Evolutionary conservation across 163 green algal species (phyloP), one percentile per base, ranked within the genome.

Genomic region (Scenedesmus sp.): DNA sequence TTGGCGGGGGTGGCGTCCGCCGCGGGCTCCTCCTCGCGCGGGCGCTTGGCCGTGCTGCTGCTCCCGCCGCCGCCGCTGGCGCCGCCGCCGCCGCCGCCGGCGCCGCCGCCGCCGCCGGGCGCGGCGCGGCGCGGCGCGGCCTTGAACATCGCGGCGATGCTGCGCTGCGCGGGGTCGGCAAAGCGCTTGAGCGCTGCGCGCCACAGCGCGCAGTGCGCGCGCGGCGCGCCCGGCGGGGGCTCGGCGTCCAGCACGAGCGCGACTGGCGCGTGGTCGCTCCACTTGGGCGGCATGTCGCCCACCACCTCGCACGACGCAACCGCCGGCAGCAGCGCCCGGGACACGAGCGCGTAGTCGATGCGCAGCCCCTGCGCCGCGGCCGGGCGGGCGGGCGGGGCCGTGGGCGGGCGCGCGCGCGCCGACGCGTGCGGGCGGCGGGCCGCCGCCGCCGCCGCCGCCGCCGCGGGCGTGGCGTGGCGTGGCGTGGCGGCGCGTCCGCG

Each of bases 251-350:
- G 54, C 51, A 89, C 47, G 14, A 87, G 7, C 14, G n/a, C n/a
- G n/a, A n/a, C n/a, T n/a, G 74, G 85, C n/a, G 87, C 87, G 63
- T 94, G 90, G 86, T 94, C 90, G 65, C 85, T 91, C 92, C 91
- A 96, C 77, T 96, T 96, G 20, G 87, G 86, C 3, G 91, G 91
- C 58, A 94, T 74, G 56, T 74, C 69, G 17, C 69, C 50, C 9
- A 96, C 44, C 4, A 95, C 54, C 65, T 94, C 90, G 57, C 92
- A 94, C 0, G 67, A 86, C 3, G 77, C 78, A 0, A 95, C 70
- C 17, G 82, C 74, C 9, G 48, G 20, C 70, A 92, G 64, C 48
- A 97, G 74, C 13, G 63, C 83, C 0, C 78, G 83, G 10, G 69
- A 85, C 53, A 83, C 72, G 20, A 95, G 77, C 22, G 89, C 85